Evolutionary conservation across 192 early-diverging fungal species (phyloP).

Genomic region (Podila verticillata): DNA sequence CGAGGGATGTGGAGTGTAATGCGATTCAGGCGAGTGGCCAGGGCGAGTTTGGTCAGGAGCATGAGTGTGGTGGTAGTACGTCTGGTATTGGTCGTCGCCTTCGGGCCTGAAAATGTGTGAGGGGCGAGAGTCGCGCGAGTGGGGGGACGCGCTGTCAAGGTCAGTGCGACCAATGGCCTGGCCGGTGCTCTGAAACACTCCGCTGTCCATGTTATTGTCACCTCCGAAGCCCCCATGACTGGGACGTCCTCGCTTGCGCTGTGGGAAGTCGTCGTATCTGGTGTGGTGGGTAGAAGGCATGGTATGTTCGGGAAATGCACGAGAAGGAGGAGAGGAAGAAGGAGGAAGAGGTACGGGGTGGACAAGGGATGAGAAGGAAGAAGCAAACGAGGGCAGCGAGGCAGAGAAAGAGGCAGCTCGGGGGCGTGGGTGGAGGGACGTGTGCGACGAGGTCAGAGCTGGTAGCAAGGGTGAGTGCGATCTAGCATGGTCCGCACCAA

Average conservation of each 20-base stretch:
- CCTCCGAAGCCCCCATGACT: not conserved
- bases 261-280: not conserved
- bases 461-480: not conserved
- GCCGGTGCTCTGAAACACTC: too few relatives aligned
- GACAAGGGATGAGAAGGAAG: not conserved
- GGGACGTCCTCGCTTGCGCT: not conserved
- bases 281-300: not conserved
- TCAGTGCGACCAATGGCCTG: too few relatives aligned
- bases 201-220: not conserved
- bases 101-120: too few relatives aligned
- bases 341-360: not conserved
- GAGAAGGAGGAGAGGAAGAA: not conserved
- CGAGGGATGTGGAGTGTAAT: too few relatives aligned
- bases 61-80: too few relatives aligned
- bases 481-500: not conserved
- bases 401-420: not conserved
- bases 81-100: too few relatives aligned
- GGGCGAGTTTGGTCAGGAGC: too few relatives aligned
- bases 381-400: not conserved
- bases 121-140: too few relatives aligned
- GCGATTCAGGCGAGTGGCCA: too few relatives aligned
- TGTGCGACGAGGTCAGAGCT: not conserved
- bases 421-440: not conserved
- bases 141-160: too few relatives aligned
- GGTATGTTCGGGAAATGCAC: not conserved